Evolutionary conservation across 2,329 filamentous ascomycete species (phyloP), one percentile per base, ranked within the genome.

Genomic region (Metarhizium album): DNA sequence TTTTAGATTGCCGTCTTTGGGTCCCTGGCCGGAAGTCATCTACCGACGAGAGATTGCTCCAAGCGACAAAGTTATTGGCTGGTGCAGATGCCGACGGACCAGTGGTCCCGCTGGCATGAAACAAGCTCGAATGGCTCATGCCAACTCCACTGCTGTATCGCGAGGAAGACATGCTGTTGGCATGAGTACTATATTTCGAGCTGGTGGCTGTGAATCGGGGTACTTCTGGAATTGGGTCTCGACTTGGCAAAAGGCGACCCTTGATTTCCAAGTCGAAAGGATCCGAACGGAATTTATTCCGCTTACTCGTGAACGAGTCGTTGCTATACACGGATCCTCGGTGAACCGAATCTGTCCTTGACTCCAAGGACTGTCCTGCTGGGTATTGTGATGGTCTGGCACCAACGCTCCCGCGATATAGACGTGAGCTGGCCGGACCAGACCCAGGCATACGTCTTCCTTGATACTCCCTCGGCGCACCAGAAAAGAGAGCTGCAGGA

Each of bases 231-330:
- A 60, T 49, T 31, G 54, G 54, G 11, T 52, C 48, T n/a, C 50
- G 50, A 27, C 52, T 56, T 4, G 59, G 55, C 37, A 52, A 40
- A 9, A 57, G 23, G 7, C 53, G 57, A 35, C 54, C 54, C 48
- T 64, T 61, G 13, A 68, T 55, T 60, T 84, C 80, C n/a, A 84
- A 69, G 56, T 84, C 81, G 58, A 84, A 84, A 2, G 79, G 80
- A 55, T 84, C 80, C 2, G 79, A 82, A 43, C 79, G 76, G 61
- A 81, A 79, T 59, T 79, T 80, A 58, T 75, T 75, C 50, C 75
- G 72, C 16, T 69, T 65, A 5, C 67, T 71, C 43, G 69, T 70
- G 43, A 74, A 69, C n/a, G 70, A 73, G 33, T 65, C 64, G n/a
- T 64, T 59, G 38, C 70, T 75, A 42, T 59, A 59, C 18, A 60